Evolutionary conservation across 2,329 filamentous ascomycete genomes (phyloP).

Genomic region (Mycocentrospora acerina): DNA sequence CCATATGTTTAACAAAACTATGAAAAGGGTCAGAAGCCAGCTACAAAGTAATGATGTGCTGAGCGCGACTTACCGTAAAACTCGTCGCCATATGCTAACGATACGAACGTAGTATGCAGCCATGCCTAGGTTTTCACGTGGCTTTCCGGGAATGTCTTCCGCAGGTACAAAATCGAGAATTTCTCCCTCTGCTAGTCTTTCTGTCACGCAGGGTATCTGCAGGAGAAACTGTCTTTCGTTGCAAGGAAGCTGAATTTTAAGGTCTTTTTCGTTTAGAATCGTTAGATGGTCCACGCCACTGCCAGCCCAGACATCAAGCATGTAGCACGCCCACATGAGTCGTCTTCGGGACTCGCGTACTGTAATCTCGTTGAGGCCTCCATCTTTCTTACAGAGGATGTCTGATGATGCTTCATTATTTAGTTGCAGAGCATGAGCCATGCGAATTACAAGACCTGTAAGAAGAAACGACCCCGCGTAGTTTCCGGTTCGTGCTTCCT

Average conservation of each 20-base stretch:
- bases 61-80: constrained; percentile 22
- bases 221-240: constrained; percentile 35
- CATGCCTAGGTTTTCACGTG: constrained; percentile 35
- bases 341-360: constrained; percentile 31
- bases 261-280: constrained; percentile 34
- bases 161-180: constrained; percentile 26
- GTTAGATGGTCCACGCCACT: constrained; percentile 37
- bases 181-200: constrained; percentile 25
- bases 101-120: constrained; percentile 36
- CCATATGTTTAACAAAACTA: constrained; percentile 35
- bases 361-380: constrained; percentile 31
- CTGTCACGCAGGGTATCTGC: constrained; percentile 34
- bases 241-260: constrained; percentile 37
- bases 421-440: constrained; percentile 36
- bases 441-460: constrained; percentile 33
- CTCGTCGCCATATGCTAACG: constrained; percentile 35
- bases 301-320: constrained; percentile 39
- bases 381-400: constrained; percentile 28
- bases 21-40: not conserved
- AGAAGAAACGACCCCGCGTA: constrained; percentile 36
- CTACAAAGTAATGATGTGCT: not conserved
- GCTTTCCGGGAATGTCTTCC: constrained; percentile 29
- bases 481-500: constrained; percentile 34
- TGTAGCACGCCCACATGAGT: constrained; percentile 40
- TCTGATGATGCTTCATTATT: constrained; percentile 33